phyloP scores from a whole-genome alignment of 148 eudicot genomes.

The Rhododendron kiyosumense region DNA sequence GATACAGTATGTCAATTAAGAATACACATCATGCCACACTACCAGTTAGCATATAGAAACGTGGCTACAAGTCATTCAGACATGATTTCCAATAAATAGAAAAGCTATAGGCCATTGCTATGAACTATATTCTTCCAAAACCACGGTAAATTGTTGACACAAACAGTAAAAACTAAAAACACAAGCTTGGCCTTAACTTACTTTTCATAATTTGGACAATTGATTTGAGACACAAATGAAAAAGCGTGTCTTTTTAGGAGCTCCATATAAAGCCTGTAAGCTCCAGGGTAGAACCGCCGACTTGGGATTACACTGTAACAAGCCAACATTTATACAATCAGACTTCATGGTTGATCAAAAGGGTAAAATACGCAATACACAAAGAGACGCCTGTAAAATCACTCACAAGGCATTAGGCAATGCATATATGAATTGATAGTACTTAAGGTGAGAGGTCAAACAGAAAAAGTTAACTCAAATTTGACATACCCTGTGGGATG shows the following conservation, averaged over 20 bases:
- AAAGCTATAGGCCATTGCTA: neutral
- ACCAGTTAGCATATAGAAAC: neutral
- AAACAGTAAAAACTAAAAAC: neutral
- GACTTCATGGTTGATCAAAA: neutral
- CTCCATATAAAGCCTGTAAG: slow-evolving; percentile 84
- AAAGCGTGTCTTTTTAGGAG: slow-evolving; percentile 72
- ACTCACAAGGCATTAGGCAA: neutral
- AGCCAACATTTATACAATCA: neutral
- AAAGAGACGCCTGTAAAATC: neutral
- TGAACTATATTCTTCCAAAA: neutral
- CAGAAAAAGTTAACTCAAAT: neutral
- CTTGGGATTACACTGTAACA: slow-evolving; percentile 54
- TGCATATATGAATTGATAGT: neutral
- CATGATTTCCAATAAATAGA: neutral
- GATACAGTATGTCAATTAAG: neutral
- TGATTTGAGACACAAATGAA: slow-evolving; percentile 49
- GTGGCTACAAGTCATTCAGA: neutral
- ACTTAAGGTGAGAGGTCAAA: neutral
- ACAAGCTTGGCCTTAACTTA: slow-evolving; percentile 29
- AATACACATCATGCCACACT: slow-evolving; percentile 1
- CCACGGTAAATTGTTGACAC: neutral
- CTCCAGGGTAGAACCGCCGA: slow-evolving; percentile 60
- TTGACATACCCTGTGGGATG: neutral
- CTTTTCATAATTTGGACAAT: slow-evolving; percentile 53
- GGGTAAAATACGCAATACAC: neutral